A percentile compares a stretch with the other conserved stretches of the same genome.
phyloP scores from a whole-genome alignment of 176 grass and related monocot species.

The Oryza longistaminata region DNA sequence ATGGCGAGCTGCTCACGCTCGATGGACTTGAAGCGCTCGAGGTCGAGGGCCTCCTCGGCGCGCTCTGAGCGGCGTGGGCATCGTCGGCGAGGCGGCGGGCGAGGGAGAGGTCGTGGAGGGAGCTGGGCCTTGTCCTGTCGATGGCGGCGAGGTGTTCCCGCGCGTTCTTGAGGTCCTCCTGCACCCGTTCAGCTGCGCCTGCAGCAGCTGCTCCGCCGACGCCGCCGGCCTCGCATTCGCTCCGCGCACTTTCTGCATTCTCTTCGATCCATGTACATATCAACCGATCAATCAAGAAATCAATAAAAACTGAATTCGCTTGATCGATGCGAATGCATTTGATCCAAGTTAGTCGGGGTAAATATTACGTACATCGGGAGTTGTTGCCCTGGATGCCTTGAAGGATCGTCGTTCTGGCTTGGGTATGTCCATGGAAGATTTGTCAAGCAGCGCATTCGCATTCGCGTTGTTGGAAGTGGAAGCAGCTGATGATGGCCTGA shows the following conservation, averaged over 20 bases:
- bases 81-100: slow-evolving; percentile 47
- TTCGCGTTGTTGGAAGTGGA: background rate
- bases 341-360: background rate
- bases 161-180: slow-evolving; percentile 65
- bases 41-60: slow-evolving; percentile 71
- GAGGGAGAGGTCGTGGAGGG: slow-evolving; percentile 52
- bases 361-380: slow-evolving; percentile 1
- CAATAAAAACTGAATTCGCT: no score
- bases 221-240: slow-evolving; percentile 42
- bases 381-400: slow-evolving; percentile 37
- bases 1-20: slow-evolving; percentile 68
- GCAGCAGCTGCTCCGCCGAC: slow-evolving; percentile 48
- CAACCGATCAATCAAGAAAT: background rate
- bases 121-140: slow-evolving; percentile 54
- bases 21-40: slow-evolving; percentile 67
- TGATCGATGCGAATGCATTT: background rate
- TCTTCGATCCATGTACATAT: background rate
- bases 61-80: slow-evolving; percentile 37
- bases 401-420: slow-evolving; percentile 51
- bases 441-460: slow-evolving; percentile 37
- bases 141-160: slow-evolving; percentile 48
- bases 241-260: slow-evolving; percentile 41
- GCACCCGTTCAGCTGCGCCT: slow-evolving; percentile 47
- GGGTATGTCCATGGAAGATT: slow-evolving; percentile 40
- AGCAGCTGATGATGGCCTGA: background rate